Evolutionary conservation across 2,329 filamentous ascomycete genomes (phyloP).

Genomic region (Alternaria brassicae): DNA sequence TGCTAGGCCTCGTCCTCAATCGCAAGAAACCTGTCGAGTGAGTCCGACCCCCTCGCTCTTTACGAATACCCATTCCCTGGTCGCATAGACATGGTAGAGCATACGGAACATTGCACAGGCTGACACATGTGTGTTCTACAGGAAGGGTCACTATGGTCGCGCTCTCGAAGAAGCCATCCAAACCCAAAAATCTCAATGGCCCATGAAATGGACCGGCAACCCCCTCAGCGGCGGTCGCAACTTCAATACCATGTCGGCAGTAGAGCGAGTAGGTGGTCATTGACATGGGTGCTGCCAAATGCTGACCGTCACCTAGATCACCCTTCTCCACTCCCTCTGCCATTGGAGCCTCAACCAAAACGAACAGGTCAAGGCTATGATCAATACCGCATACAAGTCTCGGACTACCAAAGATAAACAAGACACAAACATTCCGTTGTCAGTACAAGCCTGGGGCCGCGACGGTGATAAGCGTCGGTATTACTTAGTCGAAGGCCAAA

Average conservation of each 20-base stretch:
- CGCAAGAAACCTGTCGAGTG: slow-evolving; percentile 99
- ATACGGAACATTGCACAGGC: slow-evolving; percentile 14
- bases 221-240: slow-evolving; percentile 80
- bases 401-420: slow-evolving; percentile 85
- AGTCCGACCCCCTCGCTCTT: slow-evolving; percentile 52
- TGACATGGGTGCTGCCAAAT: neutral
- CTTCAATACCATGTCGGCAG: slow-evolving; percentile 82
- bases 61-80: slow-evolving; percentile 15
- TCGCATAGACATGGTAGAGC: slow-evolving; percentile 27
- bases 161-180: slow-evolving; percentile 92
- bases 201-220: slow-evolving; percentile 81
- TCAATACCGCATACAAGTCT: slow-evolving; percentile 71
- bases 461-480: slow-evolving; percentile 93
- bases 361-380: slow-evolving; percentile 78
- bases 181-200: slow-evolving; percentile 88
- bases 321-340: slow-evolving; percentile 80
- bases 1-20: slow-evolving; percentile 88
- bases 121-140: slow-evolving; percentile 55
- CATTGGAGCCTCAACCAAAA: slow-evolving; percentile 91
- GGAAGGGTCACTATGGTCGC: slow-evolving; percentile 88
- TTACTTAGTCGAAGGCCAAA: slow-evolving; percentile 89
- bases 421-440: slow-evolving; percentile 82
- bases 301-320: slow-evolving; percentile 66
- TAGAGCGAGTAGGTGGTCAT: slow-evolving; percentile 72
- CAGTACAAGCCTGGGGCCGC: slow-evolving; percentile 87